Conservation (phyloP, 495 filamentous ascomycete genomes). For the Tuber indicum region DNA sequence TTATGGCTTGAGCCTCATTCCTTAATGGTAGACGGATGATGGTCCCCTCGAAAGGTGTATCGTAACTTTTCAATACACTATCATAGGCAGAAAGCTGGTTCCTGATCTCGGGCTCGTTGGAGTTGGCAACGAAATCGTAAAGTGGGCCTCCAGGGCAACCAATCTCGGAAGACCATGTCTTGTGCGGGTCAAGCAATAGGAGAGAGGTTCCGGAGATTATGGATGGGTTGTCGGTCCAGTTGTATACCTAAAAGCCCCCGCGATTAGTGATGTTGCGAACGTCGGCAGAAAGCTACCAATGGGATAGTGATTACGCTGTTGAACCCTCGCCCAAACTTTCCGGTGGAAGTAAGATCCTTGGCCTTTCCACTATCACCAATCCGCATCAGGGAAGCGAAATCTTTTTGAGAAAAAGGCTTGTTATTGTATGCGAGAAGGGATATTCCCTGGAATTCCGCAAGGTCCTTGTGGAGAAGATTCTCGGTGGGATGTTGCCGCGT, state of each 20-base stretch:
- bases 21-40: constrained; percentile 48
- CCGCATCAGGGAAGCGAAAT: constrained; percentile 43
- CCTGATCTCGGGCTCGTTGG: constrained; percentile 38
- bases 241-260: constrained; percentile 42
- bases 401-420: constrained; percentile 42
- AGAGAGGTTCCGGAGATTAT: constrained; percentile 44
- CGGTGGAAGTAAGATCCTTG: constrained; percentile 43
- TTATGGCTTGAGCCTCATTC: constrained; percentile 36
- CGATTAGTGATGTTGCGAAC: background rate
- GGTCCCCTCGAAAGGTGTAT: constrained; percentile 40
- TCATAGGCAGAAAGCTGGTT: constrained; percentile 44
- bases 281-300: background rate
- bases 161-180: constrained; percentile 42
- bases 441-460: constrained; percentile 45
- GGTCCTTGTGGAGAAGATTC: constrained; percentile 39
- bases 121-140: constrained; percentile 43
- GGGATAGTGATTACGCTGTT: constrained; percentile 33
- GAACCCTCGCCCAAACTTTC: constrained; percentile 46
- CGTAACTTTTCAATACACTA: constrained; percentile 26
- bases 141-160: constrained; percentile 43
- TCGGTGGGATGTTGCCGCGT: constrained; percentile 29
- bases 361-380: constrained; percentile 45
- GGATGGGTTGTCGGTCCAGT: constrained; percentile 47
- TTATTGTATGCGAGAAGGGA: constrained; percentile 46
- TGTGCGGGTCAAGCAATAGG: constrained; percentile 47